Base-by-base conservation (phyloP, 2,329 filamentous ascomycete species). In the Apiospora hydei region DNA sequence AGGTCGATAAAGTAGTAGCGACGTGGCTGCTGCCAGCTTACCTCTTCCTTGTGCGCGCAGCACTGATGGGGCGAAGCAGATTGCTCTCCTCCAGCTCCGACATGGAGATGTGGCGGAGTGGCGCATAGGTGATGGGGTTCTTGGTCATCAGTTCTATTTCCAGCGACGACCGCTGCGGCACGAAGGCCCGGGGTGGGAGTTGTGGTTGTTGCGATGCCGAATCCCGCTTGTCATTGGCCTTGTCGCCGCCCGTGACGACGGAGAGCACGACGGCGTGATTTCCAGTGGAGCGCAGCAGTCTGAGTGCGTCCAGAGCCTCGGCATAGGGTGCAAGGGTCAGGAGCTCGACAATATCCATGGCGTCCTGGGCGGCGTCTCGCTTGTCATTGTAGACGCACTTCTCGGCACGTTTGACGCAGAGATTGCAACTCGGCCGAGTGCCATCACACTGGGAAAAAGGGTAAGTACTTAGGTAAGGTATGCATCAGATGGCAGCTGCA, bases 371-470 rank as follows among this genome's bases (percentile, higher is more conserved):
- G n/a, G 41, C n/a, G 1, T 64, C 70, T 7, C 46, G 41, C 38
- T 69, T 69, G n/a, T 47, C 49, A n/a, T 13, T 69, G 26, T 69
- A 71, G n/a, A 44, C 13, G 61, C 70, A 71, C n/a, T 61, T 44
- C 10, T n/a, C n/a, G 26, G 41, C 24, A 18, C 49, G 66, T 24
- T 64, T 61, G n/a, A 5, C 8, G 26, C 70, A 71, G 6, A 16
- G 38, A 11, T 30, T 18, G 49, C 70, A 71, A 24, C 30, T 46
- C n/a, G 66, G 70, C 21, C 67, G 26, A 21, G 6, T 30, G 0
- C 67, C 70, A 64, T 71, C 67, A n/a, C 70, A 71, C 70, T 71
- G 18, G 24, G n/a, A n/a, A 47, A 46, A 7, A 2, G 34, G 34
- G 5, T 38, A 5, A 38, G 34, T 34, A 34, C 34, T 38, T 38